Conservation (phyloP, 2,329 filamentous ascomycete genomes). For the Calonectria hawksworthii region DNA sequence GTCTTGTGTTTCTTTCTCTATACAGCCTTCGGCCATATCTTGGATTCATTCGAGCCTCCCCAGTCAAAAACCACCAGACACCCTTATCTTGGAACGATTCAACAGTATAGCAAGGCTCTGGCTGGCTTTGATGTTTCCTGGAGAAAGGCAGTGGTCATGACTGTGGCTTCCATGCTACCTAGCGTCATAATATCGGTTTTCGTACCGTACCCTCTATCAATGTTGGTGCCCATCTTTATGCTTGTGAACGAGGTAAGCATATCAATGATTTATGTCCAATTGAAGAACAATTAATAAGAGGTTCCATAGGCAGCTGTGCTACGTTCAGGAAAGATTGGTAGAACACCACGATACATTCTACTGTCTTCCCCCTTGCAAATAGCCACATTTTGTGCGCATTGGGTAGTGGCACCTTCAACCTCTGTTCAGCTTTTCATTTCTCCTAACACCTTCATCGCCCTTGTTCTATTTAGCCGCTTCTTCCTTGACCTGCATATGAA, state of each 20-base stretch:
- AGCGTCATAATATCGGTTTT: not conserved
- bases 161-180: not conserved
- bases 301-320: not conserved
- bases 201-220: not conserved
- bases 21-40: not conserved
- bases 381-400: not conserved
- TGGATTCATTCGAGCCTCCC: not conserved
- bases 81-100: not conserved
- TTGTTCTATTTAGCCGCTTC: not conserved
- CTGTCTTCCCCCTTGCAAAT: not conserved
- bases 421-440: not conserved
- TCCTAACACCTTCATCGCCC: not conserved
- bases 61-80: too few relatives aligned
- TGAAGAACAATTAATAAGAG: not conserved
- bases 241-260: not conserved
- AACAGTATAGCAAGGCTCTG: not conserved
- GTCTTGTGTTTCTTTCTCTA: not conserved
- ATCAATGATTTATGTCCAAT: too few relatives aligned
- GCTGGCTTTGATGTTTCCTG: not conserved
- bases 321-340: not conserved
- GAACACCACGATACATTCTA: not conserved
- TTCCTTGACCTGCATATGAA: not conserved
- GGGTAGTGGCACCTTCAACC: not conserved
- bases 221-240: not conserved
- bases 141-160: not conserved